Conservation (phyloP, 192 early-diverging fungal genomes). For the Umbelopsis sp. region DNA sequence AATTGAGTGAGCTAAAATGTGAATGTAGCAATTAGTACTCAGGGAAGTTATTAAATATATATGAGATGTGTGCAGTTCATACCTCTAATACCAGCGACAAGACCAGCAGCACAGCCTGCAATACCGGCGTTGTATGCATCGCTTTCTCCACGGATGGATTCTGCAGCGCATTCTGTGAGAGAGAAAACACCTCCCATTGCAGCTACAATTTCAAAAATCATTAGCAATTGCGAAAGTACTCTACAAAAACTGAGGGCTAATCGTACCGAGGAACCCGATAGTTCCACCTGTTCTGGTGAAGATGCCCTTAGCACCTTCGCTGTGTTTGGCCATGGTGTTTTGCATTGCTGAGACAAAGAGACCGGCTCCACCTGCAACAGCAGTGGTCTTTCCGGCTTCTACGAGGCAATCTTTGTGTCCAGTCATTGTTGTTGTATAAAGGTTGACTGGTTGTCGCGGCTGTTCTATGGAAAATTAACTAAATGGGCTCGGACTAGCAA, state of each 20-base stretch:
- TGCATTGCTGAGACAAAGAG: constrained; percentile 70
- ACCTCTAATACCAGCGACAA: constrained; percentile 65
- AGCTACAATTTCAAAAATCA: constrained; percentile 46
- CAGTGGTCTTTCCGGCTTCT: constrained; percentile 50
- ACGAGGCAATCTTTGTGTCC: constrained; percentile 47
- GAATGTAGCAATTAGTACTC: not conserved
- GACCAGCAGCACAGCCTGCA: constrained; percentile 74
- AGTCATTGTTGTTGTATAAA: constrained; percentile 29
- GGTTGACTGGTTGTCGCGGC: constrained; percentile 11
- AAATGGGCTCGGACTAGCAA: constrained; percentile 16
- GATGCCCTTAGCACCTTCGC: constrained; percentile 54
- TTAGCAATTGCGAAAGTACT: not conserved
- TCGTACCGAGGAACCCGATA: constrained; percentile 72
- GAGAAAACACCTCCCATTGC: constrained; percentile 82
- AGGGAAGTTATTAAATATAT: not conserved
- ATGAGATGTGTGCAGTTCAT: not conserved
- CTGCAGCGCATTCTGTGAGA: constrained; percentile 59
- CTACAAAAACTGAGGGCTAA: not conserved
- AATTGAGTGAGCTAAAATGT: constrained; percentile 52
- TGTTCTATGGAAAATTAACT: constrained; percentile 9
- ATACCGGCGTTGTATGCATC: constrained; percentile 72
- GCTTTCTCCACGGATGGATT: constrained; percentile 65
- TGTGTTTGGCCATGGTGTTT: constrained; percentile 60
- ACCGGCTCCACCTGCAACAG: constrained; percentile 63
- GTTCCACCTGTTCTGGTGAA: constrained; percentile 66